Evolutionary conservation across 106 monocot genomes (phyloP).

Genomic region (Dactylorhiza incarnata): DNA sequence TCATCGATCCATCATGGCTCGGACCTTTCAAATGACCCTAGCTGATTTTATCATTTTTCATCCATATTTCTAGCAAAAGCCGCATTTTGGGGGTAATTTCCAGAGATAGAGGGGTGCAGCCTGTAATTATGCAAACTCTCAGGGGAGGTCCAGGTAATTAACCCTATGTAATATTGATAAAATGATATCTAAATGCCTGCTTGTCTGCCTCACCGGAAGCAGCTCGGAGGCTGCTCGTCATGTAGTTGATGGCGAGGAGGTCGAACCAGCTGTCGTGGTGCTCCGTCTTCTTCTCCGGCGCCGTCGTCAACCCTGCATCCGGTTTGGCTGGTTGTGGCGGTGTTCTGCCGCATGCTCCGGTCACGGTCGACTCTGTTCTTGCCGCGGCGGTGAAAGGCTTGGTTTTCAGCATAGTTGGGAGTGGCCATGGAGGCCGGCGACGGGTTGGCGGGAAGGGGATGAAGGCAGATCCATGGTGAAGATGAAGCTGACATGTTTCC

Average conservation of each 20-base stretch:
- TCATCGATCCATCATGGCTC: too few relatives aligned
- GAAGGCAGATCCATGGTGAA: conserved; percentile 12
- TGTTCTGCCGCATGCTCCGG: neutral
- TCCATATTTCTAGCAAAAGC: too few relatives aligned
- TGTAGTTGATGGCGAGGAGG: conserved; percentile 46
- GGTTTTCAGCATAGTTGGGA: neutral
- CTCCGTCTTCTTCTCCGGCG: conserved; percentile 11
- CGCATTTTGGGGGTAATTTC: too few relatives aligned
- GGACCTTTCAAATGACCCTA: too few relatives aligned
- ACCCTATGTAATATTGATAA: too few relatives aligned
- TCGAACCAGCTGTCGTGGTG: conserved; percentile 78
- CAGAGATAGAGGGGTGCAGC: too few relatives aligned
- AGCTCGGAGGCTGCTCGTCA: conserved; percentile 44
- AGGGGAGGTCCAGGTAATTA: too few relatives aligned
- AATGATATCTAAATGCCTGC: neutral
- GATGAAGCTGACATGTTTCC: conserved; percentile 13
- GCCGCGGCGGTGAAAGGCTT: neutral
- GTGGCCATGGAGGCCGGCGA: neutral
- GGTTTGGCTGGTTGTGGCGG: neutral
- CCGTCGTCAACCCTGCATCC: neutral
- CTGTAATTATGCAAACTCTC: too few relatives aligned
- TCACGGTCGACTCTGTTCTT: neutral
- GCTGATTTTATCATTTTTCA: too few relatives aligned
- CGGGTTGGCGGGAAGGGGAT: neutral
- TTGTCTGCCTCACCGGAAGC: conserved; percentile 18